Conservation (phyloP, 1,284 basidiomycete genomes). For the Hypsizygus ulmarius region DNA sequence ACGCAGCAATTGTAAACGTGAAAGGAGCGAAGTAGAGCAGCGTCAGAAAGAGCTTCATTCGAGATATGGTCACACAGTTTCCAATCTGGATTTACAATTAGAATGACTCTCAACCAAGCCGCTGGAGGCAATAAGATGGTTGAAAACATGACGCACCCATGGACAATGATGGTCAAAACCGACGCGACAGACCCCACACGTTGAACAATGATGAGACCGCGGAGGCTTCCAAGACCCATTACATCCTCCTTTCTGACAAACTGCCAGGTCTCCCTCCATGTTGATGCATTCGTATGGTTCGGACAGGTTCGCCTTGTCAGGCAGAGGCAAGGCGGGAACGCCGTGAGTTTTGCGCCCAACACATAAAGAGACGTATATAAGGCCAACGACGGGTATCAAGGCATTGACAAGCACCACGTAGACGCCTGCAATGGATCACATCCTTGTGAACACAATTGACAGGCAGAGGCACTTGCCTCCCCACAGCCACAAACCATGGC, state of each 20-base stretch:
- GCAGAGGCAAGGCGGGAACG: constrained; percentile 29
- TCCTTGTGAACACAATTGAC: neutral
- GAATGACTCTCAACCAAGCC: no score
- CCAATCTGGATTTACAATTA: constrained; percentile 36
- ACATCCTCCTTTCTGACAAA: constrained; percentile 40
- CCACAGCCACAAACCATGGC: constrained; percentile 22
- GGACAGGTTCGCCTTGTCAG: constrained; percentile 29
- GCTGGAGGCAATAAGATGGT: no score
- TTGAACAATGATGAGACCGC: constrained; percentile 49
- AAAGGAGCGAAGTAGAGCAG: constrained; percentile 37
- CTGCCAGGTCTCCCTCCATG: constrained; percentile 33
- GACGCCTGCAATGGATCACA: constrained; percentile 23
- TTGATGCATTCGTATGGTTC: constrained; percentile 44
- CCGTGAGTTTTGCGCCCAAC: constrained; percentile 33
- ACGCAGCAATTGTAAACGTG: constrained; percentile 30
- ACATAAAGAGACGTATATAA: constrained; percentile 37
- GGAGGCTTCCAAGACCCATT: constrained; percentile 49
- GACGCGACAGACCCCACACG: constrained; percentile 46
- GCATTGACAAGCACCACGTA: constrained; percentile 32
- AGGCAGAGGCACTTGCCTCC: constrained; percentile 32
- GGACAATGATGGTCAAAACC: constrained; percentile 58
- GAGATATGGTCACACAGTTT: constrained; percentile 44
- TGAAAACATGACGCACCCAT: constrained; percentile 37
- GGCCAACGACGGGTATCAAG: constrained; percentile 28
- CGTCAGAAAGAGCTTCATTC: constrained; percentile 41